These are phyloP conservation scores for Craspedostauros australis DNA, from an alignment of 108 stramenopile genomes.

Conservation along the genomic window DNA sequence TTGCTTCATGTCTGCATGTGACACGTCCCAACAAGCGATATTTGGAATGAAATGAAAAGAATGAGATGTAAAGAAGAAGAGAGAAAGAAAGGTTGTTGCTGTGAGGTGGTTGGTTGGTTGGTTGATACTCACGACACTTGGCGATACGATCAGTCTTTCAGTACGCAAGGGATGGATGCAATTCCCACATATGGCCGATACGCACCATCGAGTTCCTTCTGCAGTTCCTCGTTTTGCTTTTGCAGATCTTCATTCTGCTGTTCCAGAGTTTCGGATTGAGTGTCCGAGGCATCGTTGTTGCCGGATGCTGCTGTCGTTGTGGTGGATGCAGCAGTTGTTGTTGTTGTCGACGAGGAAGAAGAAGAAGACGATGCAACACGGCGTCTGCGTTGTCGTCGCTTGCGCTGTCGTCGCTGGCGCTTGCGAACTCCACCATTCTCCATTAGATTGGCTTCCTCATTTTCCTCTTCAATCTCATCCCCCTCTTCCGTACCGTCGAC, in stretches of 20 bases:
- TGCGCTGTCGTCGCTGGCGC: constrained; percentile 4
- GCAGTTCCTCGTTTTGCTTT: constrained; percentile 31
- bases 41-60: too few relatives aligned
- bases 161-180: too few relatives aligned
- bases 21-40: too few relatives aligned
- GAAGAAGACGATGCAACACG: too few relatives aligned
- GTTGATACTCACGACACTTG: background rate
- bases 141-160: background rate
- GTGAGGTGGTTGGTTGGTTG: background rate
- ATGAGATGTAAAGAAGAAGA: background rate
- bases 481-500: constrained; percentile 3
- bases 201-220: constrained; percentile 30
- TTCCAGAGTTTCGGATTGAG: constrained; percentile 9
- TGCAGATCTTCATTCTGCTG: constrained; percentile 20
- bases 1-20: constrained; percentile 25
- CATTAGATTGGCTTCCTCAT: constrained; percentile 18
- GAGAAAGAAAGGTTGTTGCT: background rate
- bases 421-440: constrained; percentile 13
- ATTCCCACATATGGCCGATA: too few relatives aligned
- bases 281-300: background rate
- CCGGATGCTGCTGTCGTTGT: background rate
- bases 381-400: background rate
- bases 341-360: background rate
- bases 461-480: constrained; percentile 3
- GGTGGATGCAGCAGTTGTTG: background rate